These are phyloP conservation scores for Trichoderma afroharzianum DNA, from an alignment of 2,329 filamentous ascomycete species.

Conservation along the genomic window DNA sequence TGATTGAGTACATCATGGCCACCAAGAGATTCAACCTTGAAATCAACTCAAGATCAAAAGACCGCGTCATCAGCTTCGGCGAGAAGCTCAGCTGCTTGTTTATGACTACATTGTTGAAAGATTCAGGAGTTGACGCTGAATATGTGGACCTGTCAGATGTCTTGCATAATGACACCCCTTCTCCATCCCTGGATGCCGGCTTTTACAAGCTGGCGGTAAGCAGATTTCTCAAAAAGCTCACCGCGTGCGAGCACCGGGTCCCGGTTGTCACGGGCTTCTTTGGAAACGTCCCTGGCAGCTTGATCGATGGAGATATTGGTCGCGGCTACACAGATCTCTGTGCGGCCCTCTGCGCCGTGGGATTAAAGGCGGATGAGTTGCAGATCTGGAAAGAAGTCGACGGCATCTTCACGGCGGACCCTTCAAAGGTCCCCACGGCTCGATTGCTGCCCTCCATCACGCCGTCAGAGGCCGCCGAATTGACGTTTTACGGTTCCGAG, in stretches of 20 bases:
- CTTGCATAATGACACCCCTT: constrained; percentile 59
- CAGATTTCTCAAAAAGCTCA: constrained; percentile 60
- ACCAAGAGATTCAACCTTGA: constrained; percentile 66
- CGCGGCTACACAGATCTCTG: constrained; percentile 96
- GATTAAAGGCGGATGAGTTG: constrained; percentile 78
- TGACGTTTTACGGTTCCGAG: constrained; percentile 92
- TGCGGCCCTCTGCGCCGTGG: constrained; percentile 86
- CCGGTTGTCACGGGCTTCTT: constrained; percentile 92
- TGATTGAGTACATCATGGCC: constrained; percentile 68
- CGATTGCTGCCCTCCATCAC: constrained; percentile 83
- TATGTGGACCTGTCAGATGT: constrained; percentile 87
- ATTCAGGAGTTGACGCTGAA: constrained; percentile 76
- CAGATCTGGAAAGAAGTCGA: constrained; percentile 99
- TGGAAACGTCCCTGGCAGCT: constrained; percentile 83
- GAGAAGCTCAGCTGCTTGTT: constrained; percentile 94
- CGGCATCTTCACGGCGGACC: constrained; percentile 82
- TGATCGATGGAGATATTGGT: constrained; percentile 84
- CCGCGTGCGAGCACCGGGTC: constrained; percentile 62
- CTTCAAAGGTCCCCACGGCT: constrained; percentile 90
- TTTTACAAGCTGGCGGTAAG: constrained; percentile 67
- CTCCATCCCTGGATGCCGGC: constrained; percentile 56
- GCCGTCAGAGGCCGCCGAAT: constrained; percentile 88
- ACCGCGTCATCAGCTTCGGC: constrained; percentile 88
- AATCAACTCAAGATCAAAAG: constrained; percentile 74
- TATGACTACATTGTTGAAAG: constrained; percentile 79